Base-by-base conservation (phyloP, 805 yeast species). In the Monosporozyma unispora region DNA sequence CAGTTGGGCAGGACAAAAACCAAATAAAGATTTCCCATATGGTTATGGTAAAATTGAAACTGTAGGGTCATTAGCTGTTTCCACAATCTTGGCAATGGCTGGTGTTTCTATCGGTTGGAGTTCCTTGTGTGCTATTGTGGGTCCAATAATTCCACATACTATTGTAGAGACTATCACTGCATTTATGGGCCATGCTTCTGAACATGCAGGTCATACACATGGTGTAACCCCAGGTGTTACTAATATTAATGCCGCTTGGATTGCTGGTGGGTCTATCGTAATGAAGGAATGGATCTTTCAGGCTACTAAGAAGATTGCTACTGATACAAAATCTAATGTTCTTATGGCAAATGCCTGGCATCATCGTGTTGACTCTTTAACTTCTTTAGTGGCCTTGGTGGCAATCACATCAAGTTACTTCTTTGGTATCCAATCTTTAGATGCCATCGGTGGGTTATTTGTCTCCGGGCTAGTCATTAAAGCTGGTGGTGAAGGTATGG, bases 301-400 rank as follows among this genome's bases (percentile, higher is more conserved):
- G 51, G 85, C 87, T 11, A 93, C 99, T 0, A 76, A 82, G 68
- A 79, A 80, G 52, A 80, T 93, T 21, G 99, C 97, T 1, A 72
- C 74, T 45, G 72, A 77, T 52, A 77, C 87, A 27, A 85, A 87
- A 61, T 88, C 96, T 0, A 87, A 88, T 54, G 98, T 93, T 3
- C 74, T 93, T 45, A 81, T 87, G 46, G 99, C 99, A 3, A 93
- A 93, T 62, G 99, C 99, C 3, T 93, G 99, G 98, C 99, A 93
- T 66, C 99, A 93, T 63, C 76, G 99, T 54, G 93, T 91, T 10
- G 99, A 93, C 63, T 84, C 96, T 0, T 66, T 93, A 57, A 95
- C 98, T 0, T 87, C 97, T 0, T 74, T 84, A 21, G 98, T 91
- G 7, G 97, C 98, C 0, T 75, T 91, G 19, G 77, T 81, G 3